Conservation (phyloP, 1,284 basidiomycete species). For the Papiliotrema laurentii region DNA sequence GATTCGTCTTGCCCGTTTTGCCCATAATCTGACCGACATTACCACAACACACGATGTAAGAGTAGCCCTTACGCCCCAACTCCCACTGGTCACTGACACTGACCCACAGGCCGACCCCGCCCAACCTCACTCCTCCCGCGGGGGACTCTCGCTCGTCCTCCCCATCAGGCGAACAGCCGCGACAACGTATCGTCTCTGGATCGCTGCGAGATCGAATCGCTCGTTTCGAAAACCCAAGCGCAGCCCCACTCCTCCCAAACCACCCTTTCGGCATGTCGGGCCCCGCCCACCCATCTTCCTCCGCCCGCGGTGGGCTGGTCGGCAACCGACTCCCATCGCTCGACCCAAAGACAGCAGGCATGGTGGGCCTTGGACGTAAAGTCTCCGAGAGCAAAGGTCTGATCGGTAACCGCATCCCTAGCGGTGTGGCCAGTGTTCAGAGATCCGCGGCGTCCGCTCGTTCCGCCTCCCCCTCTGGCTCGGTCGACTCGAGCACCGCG, state of each 20-base stretch:
- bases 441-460: constrained; percentile 3
- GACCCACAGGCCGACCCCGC: constrained; percentile 10
- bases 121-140: constrained; percentile 15
- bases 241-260: constrained; percentile 35
- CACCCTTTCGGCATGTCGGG: constrained; percentile 30
- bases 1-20: too few species aligned
- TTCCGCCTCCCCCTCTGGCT: constrained; percentile 30
- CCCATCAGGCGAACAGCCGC: constrained; percentile 7
- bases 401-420: constrained; percentile 43
- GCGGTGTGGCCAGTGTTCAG: constrained; percentile 4
- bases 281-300: constrained; percentile 11
- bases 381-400: constrained; percentile 35
- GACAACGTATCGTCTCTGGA: constrained; percentile 33
- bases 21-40: too few species aligned
- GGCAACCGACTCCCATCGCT: constrained; percentile 43
- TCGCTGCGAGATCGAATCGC: constrained; percentile 47
- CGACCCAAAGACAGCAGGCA: constrained; percentile 39
- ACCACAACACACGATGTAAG: too few species aligned
- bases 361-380: constrained; percentile 22
- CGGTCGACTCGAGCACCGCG: constrained; percentile 23
- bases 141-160: constrained; percentile 25
- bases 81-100: too few species aligned
- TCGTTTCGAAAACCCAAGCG: constrained; percentile 43
- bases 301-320: constrained; percentile 31
- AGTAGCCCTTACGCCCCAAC: too few species aligned